A percentile compares a stretch with the other conserved stretches of the same genome.
These are phyloP conservation scores for Starmerella kuoi DNA, from an alignment of 805 yeast genomes.

Conservation along the genomic window DNA sequence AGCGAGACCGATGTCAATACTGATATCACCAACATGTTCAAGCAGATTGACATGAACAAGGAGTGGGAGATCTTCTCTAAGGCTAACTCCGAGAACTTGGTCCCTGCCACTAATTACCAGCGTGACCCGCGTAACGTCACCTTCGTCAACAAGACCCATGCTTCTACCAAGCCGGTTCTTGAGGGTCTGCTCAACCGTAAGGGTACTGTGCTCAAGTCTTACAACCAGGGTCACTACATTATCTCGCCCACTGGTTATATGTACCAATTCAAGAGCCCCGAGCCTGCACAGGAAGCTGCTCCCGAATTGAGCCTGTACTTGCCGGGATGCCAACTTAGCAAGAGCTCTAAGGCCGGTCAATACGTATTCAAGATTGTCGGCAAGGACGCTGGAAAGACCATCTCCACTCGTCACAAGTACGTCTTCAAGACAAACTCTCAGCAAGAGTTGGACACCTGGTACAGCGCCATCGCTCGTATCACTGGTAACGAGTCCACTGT, in stretches of 20 bases:
- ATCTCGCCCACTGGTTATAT: constrained; percentile 37
- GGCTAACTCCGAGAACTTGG: constrained; percentile 28
- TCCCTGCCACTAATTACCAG: constrained; percentile 29
- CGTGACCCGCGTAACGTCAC: constrained; percentile 30
- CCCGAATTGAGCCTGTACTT: constrained; percentile 38
- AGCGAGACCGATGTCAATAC: constrained; percentile 26
- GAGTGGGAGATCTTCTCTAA: constrained; percentile 38
- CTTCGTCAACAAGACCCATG: constrained; percentile 34
- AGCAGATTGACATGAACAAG: constrained; percentile 29
- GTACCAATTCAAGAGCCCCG: constrained; percentile 28
- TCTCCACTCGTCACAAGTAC: constrained; percentile 29
- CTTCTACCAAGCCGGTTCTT: constrained; percentile 34
- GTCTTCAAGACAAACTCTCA: constrained; percentile 35
- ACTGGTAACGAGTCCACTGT: constrained; percentile 14
- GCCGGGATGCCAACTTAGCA: constrained; percentile 37
- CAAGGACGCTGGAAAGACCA: constrained; percentile 31
- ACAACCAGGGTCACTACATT: constrained; percentile 36
- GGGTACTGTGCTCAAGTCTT: constrained; percentile 34
- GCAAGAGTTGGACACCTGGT: constrained; percentile 39
- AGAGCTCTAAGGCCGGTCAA: constrained; percentile 29
- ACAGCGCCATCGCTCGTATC: constrained; percentile 28
- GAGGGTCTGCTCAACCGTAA: constrained; percentile 39
- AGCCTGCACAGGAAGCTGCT: constrained; percentile 17
- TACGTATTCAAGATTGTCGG: constrained; percentile 35
- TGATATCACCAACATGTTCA: constrained; percentile 28